Conservation (phyloP, 106 monocot species). For the Acorus calamus region DNA sequence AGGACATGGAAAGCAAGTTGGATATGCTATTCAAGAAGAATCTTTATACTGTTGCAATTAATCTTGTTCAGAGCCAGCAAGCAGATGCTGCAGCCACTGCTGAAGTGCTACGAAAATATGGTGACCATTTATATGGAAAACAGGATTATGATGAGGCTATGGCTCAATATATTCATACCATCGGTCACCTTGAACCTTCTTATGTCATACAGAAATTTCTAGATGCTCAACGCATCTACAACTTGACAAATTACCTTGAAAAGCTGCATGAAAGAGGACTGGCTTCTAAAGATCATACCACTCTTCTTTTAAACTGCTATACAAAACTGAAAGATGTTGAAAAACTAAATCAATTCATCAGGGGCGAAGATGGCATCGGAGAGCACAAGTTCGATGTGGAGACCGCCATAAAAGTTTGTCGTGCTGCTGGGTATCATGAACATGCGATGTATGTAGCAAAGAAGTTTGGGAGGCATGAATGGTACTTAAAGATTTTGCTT, state of each 20-base stretch:
- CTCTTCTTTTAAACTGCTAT: slow-evolving; percentile 93
- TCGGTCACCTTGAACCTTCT: slow-evolving; percentile 93
- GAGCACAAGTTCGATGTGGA: slow-evolving; percentile 96
- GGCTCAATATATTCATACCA: slow-evolving; percentile 88
- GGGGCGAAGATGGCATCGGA: slow-evolving; percentile 65
- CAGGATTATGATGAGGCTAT: slow-evolving; percentile 96
- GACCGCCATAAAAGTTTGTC: slow-evolving; percentile 95
- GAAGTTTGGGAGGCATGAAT: slow-evolving; percentile 85
- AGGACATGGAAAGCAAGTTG: slow-evolving; percentile 98
- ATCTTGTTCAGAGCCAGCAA: slow-evolving; percentile 92
- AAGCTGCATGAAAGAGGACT: slow-evolving; percentile 81
- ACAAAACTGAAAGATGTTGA: slow-evolving; percentile 97
- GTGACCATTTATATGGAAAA: slow-evolving; percentile 86
- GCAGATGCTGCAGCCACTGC: slow-evolving; percentile 91
- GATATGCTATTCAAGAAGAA: slow-evolving; percentile 99
- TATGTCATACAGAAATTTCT: slow-evolving; percentile 99
- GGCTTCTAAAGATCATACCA: slow-evolving; percentile 93
- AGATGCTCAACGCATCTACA: slow-evolving; percentile 89
- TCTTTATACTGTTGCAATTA: slow-evolving; percentile 90
- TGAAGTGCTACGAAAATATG: slow-evolving; percentile 93
- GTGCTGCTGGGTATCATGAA: slow-evolving; percentile 94
- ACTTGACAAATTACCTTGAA: slow-evolving; percentile 90
- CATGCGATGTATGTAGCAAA: slow-evolving; percentile 96
- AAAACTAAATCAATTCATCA: slow-evolving; percentile 90
- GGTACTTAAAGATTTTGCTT: slow-evolving; percentile 89